Evolutionary conservation across 148 eudicot genomes (phyloP).

Genomic region (Chenopodium berlandieri): DNA sequence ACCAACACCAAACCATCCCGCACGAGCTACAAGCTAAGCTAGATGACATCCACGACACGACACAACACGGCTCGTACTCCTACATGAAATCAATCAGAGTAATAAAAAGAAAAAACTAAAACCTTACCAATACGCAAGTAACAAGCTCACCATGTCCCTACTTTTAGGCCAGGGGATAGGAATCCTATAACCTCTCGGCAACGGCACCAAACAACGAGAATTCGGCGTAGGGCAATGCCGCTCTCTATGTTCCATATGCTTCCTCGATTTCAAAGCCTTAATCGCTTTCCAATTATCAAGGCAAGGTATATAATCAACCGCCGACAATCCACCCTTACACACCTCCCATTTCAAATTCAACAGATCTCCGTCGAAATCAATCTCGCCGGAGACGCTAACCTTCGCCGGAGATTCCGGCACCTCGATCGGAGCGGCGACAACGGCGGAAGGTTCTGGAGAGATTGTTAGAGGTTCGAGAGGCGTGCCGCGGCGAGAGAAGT

Average conservation of each 20-base stretch:
- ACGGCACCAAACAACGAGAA: constrained; percentile 54
- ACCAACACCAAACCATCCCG: background rate
- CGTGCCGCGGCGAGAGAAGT: background rate
- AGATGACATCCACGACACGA: background rate
- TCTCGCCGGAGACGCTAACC: background rate
- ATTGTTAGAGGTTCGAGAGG: background rate
- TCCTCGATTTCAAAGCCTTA: constrained; percentile 54
- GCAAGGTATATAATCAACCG: constrained; percentile 89
- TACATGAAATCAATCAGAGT: background rate
- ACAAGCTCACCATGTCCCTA: constrained; percentile 97
- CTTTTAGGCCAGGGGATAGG: constrained; percentile 92
- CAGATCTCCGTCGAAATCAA: constrained; percentile 28
- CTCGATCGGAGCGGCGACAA: background rate
- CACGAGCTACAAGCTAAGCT: background rate
- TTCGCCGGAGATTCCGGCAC: background rate
- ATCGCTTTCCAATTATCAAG: constrained; percentile 73
- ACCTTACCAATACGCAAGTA: constrained; percentile 59
- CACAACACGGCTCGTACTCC: too few species aligned
- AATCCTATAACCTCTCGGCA: constrained; percentile 69
- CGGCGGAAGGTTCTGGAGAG: background rate
- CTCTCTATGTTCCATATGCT: constrained; percentile 89
- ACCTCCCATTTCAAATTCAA: constrained; percentile 50
- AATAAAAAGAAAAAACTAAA: constrained; percentile 19
- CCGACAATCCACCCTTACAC: constrained; percentile 39
- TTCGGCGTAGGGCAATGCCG: constrained; percentile 67